Base-by-base conservation (phyloP, 257 asterid species). In the Plectranthus barbatus region DNA sequence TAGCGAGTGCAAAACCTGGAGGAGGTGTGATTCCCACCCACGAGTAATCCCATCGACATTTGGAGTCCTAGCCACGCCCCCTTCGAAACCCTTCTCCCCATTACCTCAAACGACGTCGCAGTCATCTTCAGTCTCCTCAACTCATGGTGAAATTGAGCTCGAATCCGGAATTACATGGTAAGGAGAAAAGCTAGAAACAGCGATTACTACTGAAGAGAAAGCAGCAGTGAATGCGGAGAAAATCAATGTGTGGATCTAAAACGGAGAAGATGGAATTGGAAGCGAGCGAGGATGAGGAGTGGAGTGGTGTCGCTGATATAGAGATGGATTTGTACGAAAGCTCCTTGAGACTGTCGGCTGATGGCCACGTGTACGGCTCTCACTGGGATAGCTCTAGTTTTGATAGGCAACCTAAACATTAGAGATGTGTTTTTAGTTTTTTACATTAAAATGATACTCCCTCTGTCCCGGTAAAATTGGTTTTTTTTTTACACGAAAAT, bases 1-100 rank as follows among this genome's bases (percentile, higher is more conserved):
- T 87, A 90, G 81, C 97, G 97, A 76, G 97, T 78, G 68, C 95
- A 87, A 77, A 90, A 90, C 88, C 97, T 90, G 92, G 92, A 90
- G 0, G 97, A 85, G 64, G 97, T 90, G 90, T 90, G 95, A 66
- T 90, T 90, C 61, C 94, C 97, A 87, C 97, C 97, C 95, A 90
- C 86, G 71, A 90, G 77, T 80, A 90, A 85, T 72, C 70, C 86
- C 75, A 80, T 80, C 4, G 92, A 67, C 69, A 63, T 79, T 90
- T 85, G 95, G 7, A 33, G 70, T 26, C 97, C 87, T 55, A 90
- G 69, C 88, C 80, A 90, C 34, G 60, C 76, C 80, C 72, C 87
- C 55, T 60, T 85, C 4, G 82, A 83, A 69, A 70, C 78, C 80
- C 77, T 83, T 64, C 67, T 71, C 48, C 80, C 61, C 86, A 76